phyloP scores from a whole-genome alignment of 441 rosid species.

The Monsonia emarginata region DNA sequence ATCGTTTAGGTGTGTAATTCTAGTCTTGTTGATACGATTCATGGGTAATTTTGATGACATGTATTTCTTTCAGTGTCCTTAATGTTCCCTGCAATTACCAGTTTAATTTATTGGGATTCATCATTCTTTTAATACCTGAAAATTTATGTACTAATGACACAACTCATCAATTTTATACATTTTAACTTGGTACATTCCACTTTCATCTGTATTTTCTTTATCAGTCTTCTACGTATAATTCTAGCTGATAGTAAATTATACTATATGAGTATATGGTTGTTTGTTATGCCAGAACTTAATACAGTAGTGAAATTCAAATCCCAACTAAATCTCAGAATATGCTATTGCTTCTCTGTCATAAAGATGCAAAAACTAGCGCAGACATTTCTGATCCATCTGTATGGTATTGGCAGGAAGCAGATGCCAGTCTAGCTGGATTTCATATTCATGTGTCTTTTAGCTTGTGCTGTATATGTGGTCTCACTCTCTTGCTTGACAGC shows the following conservation, averaged over 20 bases:
- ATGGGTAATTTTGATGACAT: not conserved
- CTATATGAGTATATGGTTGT: not conserved
- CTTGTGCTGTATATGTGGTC: too few relatives aligned
- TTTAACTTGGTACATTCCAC: not conserved
- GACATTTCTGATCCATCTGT: too few relatives aligned
- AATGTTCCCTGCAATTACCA: not conserved
- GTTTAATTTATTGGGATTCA: not conserved
- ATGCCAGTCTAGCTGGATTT: not conserved
- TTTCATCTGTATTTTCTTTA: not conserved
- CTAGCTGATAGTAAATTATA: too few relatives aligned
- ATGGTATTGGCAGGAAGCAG: too few relatives aligned
- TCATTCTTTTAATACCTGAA: not conserved
- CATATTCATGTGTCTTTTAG: not conserved
- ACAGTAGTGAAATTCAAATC: too few relatives aligned
- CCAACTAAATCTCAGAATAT: too few relatives aligned
- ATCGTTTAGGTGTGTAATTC: not conserved
- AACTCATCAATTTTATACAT: not conserved
- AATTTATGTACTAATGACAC: not conserved
- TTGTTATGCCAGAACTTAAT: too few relatives aligned
- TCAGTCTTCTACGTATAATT: too few relatives aligned
- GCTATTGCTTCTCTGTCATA: too few relatives aligned
- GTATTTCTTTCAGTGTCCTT: not conserved
- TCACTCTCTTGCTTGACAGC: too few relatives aligned
- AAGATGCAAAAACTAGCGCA: too few relatives aligned
- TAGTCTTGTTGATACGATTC: not conserved